These are phyloP conservation scores for Boletus vinaceobasis DNA, from an alignment of 768 basidiomycete species.

Conservation along the genomic window DNA sequence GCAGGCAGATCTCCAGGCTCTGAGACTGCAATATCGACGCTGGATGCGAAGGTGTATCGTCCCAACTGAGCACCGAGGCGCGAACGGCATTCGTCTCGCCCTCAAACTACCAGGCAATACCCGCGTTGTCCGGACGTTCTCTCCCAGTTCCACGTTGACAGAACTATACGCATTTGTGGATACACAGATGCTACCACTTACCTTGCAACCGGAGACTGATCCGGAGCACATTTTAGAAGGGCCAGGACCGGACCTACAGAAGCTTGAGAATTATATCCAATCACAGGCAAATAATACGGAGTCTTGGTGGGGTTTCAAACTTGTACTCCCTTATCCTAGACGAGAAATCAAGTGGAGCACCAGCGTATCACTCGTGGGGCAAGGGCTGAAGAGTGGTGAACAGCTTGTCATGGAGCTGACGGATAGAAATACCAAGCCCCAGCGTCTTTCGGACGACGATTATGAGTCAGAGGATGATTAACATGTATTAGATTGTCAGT, in stretches of 20 bases:
- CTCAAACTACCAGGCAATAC: conserved; percentile 54
- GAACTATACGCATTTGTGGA: conserved; percentile 75
- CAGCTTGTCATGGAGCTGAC: conserved; percentile 62
- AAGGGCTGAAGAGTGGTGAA: conserved; percentile 52
- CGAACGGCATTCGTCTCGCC: conserved; percentile 42
- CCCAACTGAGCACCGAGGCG: conserved; percentile 25
- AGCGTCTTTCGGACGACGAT: conserved; percentile 46
- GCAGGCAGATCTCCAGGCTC: conserved; percentile 32
- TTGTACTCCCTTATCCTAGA: conserved; percentile 69
- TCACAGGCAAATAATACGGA: conserved; percentile 25
- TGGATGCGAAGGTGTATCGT: conserved; percentile 55
- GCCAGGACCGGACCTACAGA: conserved; percentile 29
- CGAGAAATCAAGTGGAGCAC: conserved; percentile 53
- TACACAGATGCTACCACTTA: conserved; percentile 47
- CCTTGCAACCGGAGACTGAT: conserved; percentile 38
- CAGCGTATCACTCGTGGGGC: conserved; percentile 39
- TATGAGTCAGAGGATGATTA: conserved; percentile 53
- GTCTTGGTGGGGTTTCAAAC: conserved; percentile 72
- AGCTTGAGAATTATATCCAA: conserved; percentile 37
- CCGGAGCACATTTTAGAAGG: conserved; percentile 41
- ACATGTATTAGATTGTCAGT: neutral
- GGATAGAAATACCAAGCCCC: conserved; percentile 9
- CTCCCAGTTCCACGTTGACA: conserved; percentile 47
- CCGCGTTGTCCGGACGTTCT: conserved; percentile 59
- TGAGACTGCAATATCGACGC: conserved; percentile 52